These are phyloP conservation scores for Calamus simplicifolius DNA, from an alignment of 176 grass and related monocot genomes.

Conservation along the genomic window DNA sequence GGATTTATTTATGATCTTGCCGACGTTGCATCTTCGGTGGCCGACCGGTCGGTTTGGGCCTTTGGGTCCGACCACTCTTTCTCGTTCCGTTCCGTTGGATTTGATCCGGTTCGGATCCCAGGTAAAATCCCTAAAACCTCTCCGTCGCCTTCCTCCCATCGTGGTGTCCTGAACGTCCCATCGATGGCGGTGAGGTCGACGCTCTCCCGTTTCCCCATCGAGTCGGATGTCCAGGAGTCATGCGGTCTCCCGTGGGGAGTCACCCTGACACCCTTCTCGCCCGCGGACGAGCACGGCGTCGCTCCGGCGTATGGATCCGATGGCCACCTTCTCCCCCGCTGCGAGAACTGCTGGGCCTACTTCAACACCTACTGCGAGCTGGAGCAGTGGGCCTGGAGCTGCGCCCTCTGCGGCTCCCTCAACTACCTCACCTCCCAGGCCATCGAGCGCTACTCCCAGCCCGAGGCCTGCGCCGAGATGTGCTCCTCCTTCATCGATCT, in stretches of 20 bases:
- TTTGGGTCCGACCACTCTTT: too few species aligned
- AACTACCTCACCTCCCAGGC: slow-evolving; percentile 56
- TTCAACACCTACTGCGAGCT: slow-evolving; percentile 60
- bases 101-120: too few species aligned
- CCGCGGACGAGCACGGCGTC: slow-evolving; percentile 52
- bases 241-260: slow-evolving; percentile 74
- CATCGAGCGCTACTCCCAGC: slow-evolving; percentile 42
- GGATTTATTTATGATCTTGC: too few species aligned
- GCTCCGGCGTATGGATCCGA: slow-evolving; percentile 27
- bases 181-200: slow-evolving; percentile 70
- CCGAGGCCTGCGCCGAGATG: slow-evolving; percentile 58
- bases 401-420: slow-evolving; percentile 68
- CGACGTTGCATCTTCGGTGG: too few species aligned
- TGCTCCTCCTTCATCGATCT: slow-evolving; percentile 72
- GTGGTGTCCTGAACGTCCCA: not conserved
- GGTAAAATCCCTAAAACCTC: too few species aligned
- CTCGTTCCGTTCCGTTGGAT: too few species aligned
- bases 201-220: slow-evolving; percentile 55
- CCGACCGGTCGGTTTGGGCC: too few species aligned
- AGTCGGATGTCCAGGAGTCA: slow-evolving; percentile 34
- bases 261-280: slow-evolving; percentile 69
- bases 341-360: slow-evolving; percentile 88
- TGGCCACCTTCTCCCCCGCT: slow-evolving; percentile 67
- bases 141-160: too few species aligned
- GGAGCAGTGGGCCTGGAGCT: slow-evolving; percentile 80